Evolutionary conservation across 768 basidiomycete species (phyloP).

Genomic region (Mrakia gelida): DNA sequence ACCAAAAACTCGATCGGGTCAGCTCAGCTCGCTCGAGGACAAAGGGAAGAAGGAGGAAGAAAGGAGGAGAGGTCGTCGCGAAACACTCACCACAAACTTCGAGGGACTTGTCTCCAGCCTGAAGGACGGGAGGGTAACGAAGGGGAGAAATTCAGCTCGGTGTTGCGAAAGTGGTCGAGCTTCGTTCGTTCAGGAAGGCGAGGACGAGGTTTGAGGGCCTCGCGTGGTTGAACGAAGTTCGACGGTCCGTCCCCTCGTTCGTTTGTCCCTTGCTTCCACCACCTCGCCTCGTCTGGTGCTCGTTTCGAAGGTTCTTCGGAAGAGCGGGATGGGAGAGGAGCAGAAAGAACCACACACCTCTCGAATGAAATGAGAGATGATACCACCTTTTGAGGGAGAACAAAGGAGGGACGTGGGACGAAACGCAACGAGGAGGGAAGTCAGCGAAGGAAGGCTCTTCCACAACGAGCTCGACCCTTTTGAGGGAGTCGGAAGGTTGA

Average conservation of each 20-base stretch:
- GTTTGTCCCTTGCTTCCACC: too few relatives aligned
- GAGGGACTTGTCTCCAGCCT: constrained; percentile 13
- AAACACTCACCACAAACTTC: constrained; percentile 20
- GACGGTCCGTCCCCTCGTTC: neutral
- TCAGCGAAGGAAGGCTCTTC: neutral
- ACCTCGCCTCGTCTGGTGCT: neutral
- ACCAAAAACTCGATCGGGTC: neutral
- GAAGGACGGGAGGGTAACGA: too few relatives aligned
- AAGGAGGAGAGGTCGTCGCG: neutral
- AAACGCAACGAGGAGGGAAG: too few relatives aligned
- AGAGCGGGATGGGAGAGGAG: too few relatives aligned
- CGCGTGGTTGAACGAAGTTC: neutral
- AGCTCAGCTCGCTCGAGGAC: neutral
- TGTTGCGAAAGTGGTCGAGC: too few relatives aligned
- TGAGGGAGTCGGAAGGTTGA: neutral
- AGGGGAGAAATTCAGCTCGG: too few relatives aligned
- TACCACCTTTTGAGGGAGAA: neutral
- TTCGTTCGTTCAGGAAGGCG: too few relatives aligned
- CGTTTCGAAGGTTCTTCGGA: too few relatives aligned
- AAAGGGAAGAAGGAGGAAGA: neutral
- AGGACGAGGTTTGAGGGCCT: too few relatives aligned
- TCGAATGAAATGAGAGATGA: constrained; percentile 20
- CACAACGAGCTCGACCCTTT: too few relatives aligned
- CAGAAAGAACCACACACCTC: neutral
- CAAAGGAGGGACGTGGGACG: neutral